Evolutionary conservation across 768 basidiomycete species (phyloP), one percentile per base, ranked within the genome.

Genomic region (Lactifluus echinatus): DNA sequence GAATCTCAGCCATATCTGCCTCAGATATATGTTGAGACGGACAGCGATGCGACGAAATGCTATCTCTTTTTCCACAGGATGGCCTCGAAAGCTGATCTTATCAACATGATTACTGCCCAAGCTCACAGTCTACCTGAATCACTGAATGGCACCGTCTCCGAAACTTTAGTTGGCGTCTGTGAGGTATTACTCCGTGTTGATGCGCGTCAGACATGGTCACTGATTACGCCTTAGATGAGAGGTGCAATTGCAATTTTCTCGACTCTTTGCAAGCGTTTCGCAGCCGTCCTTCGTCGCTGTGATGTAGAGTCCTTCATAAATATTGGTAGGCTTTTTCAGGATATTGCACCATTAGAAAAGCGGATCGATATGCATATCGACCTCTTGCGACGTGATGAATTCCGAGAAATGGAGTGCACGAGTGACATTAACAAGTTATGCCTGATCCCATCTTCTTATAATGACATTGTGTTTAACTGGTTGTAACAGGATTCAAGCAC

Each of bases 21-120:
- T 1, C 87, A 90, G 68, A 69, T 91, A 11, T 99, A 96, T 66
- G 79, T 90, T 44, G 91, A 97, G 65, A 82, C 81, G 12, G 96
- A 99, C 69, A 81, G 79, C 61, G 92, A 93, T 63, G 88, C 95
- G 0, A 90, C 93, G 3, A 85, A 80, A 62, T 89, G 89, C 63
- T 89, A 95, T 64, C 75, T 98, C 57, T 90, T 96, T 78, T 96
- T 98, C 83, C 85, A 86, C 61, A 84, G 96, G 8, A 70, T 98
- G 63, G 86, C 85, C 0, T 76, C 78, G 67, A 99, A 99, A 71
- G 77, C 89, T 29, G 90, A 96, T 62, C 76, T 96, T 42, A 84
- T 98, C 70, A 90, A 87, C 65, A 78, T 72, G 12, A 80, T 91
- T 54, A 84, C 94, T 34, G 90, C 87, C 1, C 85, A 91, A 61